A percentile compares a stretch with the other conserved stretches of the same genome.
Conservation (phyloP, 208 protist species). For the Trypanosomatidae sp. region DNA sequence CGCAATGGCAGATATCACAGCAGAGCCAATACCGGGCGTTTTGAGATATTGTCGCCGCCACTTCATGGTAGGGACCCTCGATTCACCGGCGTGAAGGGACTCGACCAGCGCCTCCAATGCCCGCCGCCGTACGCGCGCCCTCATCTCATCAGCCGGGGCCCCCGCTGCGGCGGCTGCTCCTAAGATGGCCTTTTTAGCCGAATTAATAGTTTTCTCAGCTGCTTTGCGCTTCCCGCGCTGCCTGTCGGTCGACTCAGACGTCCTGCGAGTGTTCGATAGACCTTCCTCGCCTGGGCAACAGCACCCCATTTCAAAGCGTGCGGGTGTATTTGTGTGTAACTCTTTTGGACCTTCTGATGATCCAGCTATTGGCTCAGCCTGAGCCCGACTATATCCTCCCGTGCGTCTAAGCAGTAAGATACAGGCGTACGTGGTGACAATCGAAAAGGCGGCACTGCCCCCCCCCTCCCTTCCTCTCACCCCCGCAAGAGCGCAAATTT, state of each 20-base stretch:
- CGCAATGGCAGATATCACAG: constrained; percentile 20
- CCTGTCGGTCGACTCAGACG: not conserved
- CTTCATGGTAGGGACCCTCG: constrained; percentile 38
- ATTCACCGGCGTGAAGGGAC: constrained; percentile 28
- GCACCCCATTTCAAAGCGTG: constrained; percentile 10
- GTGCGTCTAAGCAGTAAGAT: not conserved
- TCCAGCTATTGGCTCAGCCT: not conserved
- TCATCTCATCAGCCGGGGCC: constrained; percentile 29
- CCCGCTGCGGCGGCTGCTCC: constrained; percentile 7
- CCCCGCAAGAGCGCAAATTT: not conserved
- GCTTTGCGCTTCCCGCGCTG: not conserved
- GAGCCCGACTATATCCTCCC: not conserved
- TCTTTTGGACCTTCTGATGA: not conserved
- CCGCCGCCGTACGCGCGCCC: constrained; percentile 31
- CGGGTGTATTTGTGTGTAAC: not conserved
- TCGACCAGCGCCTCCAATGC: constrained; percentile 47
- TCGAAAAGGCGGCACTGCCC: not conserved
- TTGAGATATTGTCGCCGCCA: constrained; percentile 64
- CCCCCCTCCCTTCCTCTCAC: not conserved
- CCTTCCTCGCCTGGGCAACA: constrained; percentile 6
- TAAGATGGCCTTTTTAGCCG: not conserved
- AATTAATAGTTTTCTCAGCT: not conserved
- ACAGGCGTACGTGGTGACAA: not conserved
- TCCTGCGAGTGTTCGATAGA: not conserved
- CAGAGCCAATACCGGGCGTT: constrained; percentile 37